phyloP scores from a whole-genome alignment of 192 early-diverging fungal genomes.

The Backusella tarrabulga region DNA sequence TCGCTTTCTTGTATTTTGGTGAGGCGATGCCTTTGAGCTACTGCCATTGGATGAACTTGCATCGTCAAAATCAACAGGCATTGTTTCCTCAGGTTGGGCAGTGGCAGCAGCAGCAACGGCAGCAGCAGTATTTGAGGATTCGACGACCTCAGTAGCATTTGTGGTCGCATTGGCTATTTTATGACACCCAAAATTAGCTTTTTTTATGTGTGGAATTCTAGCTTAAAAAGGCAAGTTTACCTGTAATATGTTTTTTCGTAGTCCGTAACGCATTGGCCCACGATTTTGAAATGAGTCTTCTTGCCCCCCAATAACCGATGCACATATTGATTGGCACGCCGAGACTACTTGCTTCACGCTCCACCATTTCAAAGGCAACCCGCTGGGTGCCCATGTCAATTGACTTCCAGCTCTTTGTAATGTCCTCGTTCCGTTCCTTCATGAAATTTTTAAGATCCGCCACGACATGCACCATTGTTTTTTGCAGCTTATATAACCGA shows the following conservation, averaged over 20 bases:
- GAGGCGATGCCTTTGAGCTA: neutral
- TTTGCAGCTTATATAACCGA: slow-evolving; percentile 3
- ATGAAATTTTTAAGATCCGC: neutral
- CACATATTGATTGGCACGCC: slow-evolving; percentile 7
- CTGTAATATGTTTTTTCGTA: slow-evolving; percentile 3
- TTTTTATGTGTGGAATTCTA: neutral
- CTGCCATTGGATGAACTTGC: neutral
- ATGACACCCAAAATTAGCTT: neutral
- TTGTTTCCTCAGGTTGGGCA: neutral
- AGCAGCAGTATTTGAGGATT: too few species aligned
- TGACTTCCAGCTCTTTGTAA: slow-evolving; percentile 4
- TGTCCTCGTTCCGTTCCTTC: neutral
- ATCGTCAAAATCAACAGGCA: neutral
- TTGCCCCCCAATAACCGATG: slow-evolving; percentile 11
- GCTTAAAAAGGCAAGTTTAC: neutral
- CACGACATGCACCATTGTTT: slow-evolving; percentile 14
- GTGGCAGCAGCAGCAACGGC: too few species aligned
- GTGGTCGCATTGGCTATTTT: neutral
- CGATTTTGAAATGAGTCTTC: neutral
- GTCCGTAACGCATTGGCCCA: slow-evolving; percentile 13
- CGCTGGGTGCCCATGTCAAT: slow-evolving; percentile 4
- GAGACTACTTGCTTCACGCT: neutral
- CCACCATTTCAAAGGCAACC: slow-evolving; percentile 13
- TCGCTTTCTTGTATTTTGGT: neutral
- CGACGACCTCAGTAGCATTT: neutral